Conservation (phyloP, 371 early-diverging fungal species). For the Batkoa obscura region DNA sequence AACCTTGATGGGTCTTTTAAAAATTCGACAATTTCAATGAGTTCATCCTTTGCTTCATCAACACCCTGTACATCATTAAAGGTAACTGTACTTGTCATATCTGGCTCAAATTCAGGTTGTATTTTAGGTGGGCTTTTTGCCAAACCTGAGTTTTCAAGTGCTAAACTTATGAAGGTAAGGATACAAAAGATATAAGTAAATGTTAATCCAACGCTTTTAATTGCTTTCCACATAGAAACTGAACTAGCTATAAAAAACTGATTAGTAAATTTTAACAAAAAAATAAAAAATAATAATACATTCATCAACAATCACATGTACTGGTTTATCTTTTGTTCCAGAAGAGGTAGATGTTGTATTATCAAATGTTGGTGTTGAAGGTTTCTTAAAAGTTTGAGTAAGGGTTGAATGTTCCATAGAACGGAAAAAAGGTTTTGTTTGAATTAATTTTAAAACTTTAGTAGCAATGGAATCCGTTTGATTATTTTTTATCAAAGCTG, state of each 20-base stretch:
- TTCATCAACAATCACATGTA: slow-evolving; percentile 34
- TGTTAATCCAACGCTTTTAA: slow-evolving; percentile 53
- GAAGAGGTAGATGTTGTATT: background rate
- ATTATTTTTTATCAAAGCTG: slow-evolving; percentile 42
- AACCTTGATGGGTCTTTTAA: slow-evolving; percentile 83
- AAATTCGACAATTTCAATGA: slow-evolving; percentile 90
- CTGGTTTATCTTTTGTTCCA: slow-evolving; percentile 22
- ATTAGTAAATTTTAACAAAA: background rate
- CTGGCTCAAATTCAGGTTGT: slow-evolving; percentile 50
- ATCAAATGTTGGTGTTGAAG: background rate
- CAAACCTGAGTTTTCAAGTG: slow-evolving; percentile 53
- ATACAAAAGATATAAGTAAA: slow-evolving; percentile 60
- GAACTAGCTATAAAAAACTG: slow-evolving; percentile 21
- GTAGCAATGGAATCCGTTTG: slow-evolving; percentile 41
- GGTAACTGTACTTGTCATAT: slow-evolving; percentile 36
- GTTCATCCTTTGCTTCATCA: slow-evolving; percentile 91
- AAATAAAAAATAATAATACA: slow-evolving; percentile 8
- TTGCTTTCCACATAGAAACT: slow-evolving; percentile 44
- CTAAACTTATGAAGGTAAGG: slow-evolving; percentile 46
- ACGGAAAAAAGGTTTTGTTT: slow-evolving; percentile 8
- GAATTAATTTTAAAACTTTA: slow-evolving; percentile 14
- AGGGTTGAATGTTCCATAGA: background rate
- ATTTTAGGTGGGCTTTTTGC: slow-evolving; percentile 32
- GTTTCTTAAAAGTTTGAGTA: background rate
- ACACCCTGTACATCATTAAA: slow-evolving; percentile 94